Evolutionary conservation across 345 rosid species (phyloP).

Genomic region (Salix brachista): DNA sequence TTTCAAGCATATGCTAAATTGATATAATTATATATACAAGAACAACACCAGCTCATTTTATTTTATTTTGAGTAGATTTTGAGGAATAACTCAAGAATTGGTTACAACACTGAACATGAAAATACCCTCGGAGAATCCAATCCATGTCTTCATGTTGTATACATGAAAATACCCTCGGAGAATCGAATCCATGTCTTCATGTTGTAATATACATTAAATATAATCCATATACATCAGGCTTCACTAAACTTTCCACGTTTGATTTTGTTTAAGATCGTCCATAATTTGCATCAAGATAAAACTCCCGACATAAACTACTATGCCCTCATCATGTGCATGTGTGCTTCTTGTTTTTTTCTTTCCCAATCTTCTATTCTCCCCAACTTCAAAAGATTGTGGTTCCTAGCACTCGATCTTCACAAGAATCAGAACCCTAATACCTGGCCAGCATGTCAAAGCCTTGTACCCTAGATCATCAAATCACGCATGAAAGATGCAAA

Average conservation of each 20-base stretch:
- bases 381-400: conserved; percentile 15
- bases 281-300: neutral
- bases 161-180: too few species aligned
- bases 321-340: conserved; percentile 12
- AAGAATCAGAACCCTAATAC: conserved; percentile 27
- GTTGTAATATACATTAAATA: too few species aligned
- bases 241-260: neutral
- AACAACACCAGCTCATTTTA: too few species aligned
- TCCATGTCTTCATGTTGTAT: too few species aligned
- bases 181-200: too few species aligned
- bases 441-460: neutral
- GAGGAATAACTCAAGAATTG: too few species aligned
- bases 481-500: conserved; percentile 17
- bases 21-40: too few species aligned
- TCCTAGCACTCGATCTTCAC: neutral
- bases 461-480: neutral
- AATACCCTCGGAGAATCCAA: too few species aligned
- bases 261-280: neutral
- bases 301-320: conserved; percentile 5
- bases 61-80: too few species aligned
- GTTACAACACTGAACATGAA: too few species aligned
- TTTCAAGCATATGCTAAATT: too few species aligned
- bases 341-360: neutral
- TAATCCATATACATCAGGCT: neutral
- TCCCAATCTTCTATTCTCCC: neutral